Base-by-base conservation (phyloP, 805 yeast genomes). In the Ogataea trehaloabstinens region DNA sequence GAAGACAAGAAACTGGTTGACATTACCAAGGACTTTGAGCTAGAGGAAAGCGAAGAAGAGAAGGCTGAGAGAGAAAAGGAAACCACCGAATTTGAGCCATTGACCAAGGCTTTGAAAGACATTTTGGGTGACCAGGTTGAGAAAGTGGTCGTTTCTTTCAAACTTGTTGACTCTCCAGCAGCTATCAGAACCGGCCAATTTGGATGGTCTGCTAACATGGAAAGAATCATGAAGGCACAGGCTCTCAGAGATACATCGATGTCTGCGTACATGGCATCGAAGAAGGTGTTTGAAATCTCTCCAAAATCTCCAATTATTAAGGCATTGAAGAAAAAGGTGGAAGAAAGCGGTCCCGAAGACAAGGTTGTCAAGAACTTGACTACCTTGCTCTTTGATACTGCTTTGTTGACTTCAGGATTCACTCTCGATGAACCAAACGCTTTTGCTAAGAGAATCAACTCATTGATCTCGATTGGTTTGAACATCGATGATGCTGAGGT, bases 191-290 rank as follows among this genome's bases (percentile, higher is more conserved):
- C 99, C 56, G 98, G 97, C 57, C 98, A 93, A 78, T 93, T 93
- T 70, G 99, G 99, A 70, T 93, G 99, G 99, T 93, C 99, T 56
- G 99, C 99, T 63, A 93, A 93, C 80, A 93, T 93, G 99, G 99
- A 93, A 80, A 91, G 99, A 85, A 93, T 93, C 80, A 93, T 93
- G 99, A 93, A 93, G 80, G 99, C 99, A 48, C 99, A 93, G 79
- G 99, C 99, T 59, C 77, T 93, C 63, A 89, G 98, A 78, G 99
- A 93, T 71, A 86, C 95, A 58, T 79, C 95, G 58, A 93, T 93
- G 99, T 89, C 98, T 29, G 81, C 96, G 49, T 93, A 93, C 93
- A 93, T 93, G 99, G 85, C 98, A 34, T 93, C 99, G 41, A 93
- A 93, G 89, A 93, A 93, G 84, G 93, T 93, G 64, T 88, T 93